Evolutionary conservation across 2,329 filamentous ascomycete genomes (phyloP), one percentile per base, ranked within the genome.

Genomic region (Trichoderma koningii): DNA sequence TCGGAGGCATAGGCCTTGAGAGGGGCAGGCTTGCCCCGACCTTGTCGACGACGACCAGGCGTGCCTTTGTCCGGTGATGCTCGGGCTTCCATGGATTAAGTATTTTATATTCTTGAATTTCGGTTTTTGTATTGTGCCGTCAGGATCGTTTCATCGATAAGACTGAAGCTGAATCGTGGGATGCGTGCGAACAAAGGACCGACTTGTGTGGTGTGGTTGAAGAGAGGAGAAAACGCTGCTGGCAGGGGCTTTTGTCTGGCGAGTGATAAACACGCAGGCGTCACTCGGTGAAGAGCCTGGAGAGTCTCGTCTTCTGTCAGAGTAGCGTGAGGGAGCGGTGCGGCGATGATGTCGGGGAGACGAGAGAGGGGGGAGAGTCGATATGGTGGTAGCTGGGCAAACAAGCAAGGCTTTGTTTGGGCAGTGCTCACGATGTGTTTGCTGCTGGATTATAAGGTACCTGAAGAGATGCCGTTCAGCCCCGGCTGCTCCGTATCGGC

Each of bases 1-100:
- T 87, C 85, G 3, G 85, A 87, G 26, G 82, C 84, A 70, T 87
- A 86, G n/a, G 79, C 81, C 73, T 83, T 86, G 66, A 81, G 81
- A 12, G 76, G 76, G 17, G 80, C 75, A 69, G 68, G 70, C 73
- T 69, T 80, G 73, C 68, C 79, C 74, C 72, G 76, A 70, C 72
- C 79, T 72, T 76, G 73, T 60, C 75, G 73, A 45, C 76, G 77
- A 45, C 77, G 77, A 45, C 71, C 72, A 34, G 77, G 74, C 53
- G 76, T 78, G 34, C 72, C 71, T 65, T 73, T 76, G 56, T 71
- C 66, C 66, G 76, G 76, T 65, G 72, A 71, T 55, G 72, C 68
- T 28, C 70, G 69, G 64, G 76, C 74, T 68, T 74, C 74, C 76
- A 78, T 78, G 55, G 56, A 7, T 70, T 65, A 65, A 19, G 28